Evolutionary conservation across 2,329 filamentous ascomycete species (phyloP), one percentile per base, ranked within the genome.

Genomic region (Aplosporella prunicola): DNA sequence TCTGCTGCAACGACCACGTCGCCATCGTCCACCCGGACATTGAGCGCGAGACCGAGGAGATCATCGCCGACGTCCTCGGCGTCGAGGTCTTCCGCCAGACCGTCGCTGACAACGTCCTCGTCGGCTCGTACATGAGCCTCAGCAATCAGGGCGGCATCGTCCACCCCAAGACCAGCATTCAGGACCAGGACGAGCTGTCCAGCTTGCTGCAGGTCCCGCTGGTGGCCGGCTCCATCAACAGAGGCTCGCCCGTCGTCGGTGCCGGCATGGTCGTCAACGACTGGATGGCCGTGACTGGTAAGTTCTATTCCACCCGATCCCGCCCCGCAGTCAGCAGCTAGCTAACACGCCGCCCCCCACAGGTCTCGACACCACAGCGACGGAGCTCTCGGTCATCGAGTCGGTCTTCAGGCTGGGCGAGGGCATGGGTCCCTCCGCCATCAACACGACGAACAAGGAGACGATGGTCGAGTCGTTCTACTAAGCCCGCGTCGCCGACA

Each of bases 401-500:
- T 88, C 80, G 52, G 88, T 98, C 47, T 98, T 98, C 72, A 78
- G 87, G 53, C 71, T 98, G 31, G 88, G 88, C 46, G 89, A 96
- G 69, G 87, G 85, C 51, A 68, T 66, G 37, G 85, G 76, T 5
- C 80, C 86, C 34, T 77, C 77, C 54, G 79, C 76, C 52, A 86
- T 89, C 67, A 84, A 84, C 61, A 82, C 79, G 35, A 79, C 68
- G 50, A 80, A 95, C 70, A 96, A 95, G 76, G 89, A 96, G 62
- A 91, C 87, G 48, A 93, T 98, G 77, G 91, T 98, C 45, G 91
- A 98, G 71, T 93, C 85, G 53, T 98, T 96, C 69, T 98, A 98
- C 70, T 98, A 73, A 72, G n/a, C n/a, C n/a, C n/a, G n/a, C n/a
- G n/a, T n/a, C n/a, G n/a, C n/a, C n/a, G n/a, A n/a, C n/a, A n/a